phyloP scores from a whole-genome alignment of 129 eudicot genomes.

The Daucus carota region DNA sequence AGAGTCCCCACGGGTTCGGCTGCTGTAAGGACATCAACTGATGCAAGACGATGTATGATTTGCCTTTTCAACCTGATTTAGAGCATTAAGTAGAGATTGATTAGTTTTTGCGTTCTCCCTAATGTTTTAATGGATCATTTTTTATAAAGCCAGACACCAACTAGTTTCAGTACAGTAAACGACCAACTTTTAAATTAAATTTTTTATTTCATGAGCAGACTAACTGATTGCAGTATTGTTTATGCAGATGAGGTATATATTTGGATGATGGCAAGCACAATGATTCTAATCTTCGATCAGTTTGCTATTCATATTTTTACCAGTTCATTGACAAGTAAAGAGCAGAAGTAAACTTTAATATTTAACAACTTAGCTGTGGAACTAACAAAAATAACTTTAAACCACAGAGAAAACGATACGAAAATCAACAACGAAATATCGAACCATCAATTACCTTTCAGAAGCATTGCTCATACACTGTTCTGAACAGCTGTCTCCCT shows the following conservation, averaged over 20 bases:
- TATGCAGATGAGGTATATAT: neutral
- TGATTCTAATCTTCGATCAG: neutral
- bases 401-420: neutral
- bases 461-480: constrained; percentile 4
- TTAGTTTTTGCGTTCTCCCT: too few species aligned
- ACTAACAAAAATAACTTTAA: neutral
- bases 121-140: neutral
- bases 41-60: neutral
- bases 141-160: neutral
- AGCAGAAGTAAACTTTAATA: neutral
- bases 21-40: neutral
- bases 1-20: neutral
- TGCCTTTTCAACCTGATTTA: neutral
- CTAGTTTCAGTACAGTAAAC: neutral
- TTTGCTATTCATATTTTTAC: neutral
- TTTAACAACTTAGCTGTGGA: neutral
- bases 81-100: neutral
- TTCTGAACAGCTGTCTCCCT: constrained; percentile 29
- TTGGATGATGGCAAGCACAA: neutral
- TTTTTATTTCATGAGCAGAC: neutral
- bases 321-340: neutral
- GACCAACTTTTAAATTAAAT: neutral
- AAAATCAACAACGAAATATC: neutral
- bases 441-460: constrained; percentile 2
- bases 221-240: neutral